A percentile compares a stretch with the other conserved stretches of the same genome.
Conservation (phyloP, 495 filamentous ascomycete species). For the Neurospora sp. region DNA sequence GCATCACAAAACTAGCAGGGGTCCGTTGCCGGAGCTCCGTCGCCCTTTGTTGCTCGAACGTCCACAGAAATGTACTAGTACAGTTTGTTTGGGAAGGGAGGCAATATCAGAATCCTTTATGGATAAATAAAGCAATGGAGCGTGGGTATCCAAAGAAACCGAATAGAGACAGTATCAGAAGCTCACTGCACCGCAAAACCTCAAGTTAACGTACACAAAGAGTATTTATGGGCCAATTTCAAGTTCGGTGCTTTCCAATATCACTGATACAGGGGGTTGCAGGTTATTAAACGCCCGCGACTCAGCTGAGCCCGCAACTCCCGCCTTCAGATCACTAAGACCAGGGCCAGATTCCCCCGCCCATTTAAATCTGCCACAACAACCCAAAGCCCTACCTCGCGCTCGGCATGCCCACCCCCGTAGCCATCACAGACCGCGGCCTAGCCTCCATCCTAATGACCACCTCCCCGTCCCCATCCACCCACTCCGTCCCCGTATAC, state of each 20-base stretch:
- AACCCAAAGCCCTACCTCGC: neutral
- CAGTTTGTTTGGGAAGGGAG: neutral
- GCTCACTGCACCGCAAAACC: neutral
- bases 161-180: neutral
- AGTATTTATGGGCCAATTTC: neutral
- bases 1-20: neutral
- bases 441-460: constrained; percentile 33
- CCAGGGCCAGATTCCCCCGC: neutral
- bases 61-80: neutral
- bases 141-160: neutral
- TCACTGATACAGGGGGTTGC: neutral
- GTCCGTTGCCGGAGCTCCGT: neutral
- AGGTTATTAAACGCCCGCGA: neutral
- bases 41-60: neutral
- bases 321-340: neutral
- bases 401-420: neutral
- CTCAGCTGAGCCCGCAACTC: neutral
- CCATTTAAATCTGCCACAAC: neutral
- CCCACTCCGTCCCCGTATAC: constrained; percentile 46
- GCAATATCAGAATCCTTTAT: neutral
- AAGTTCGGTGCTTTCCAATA: neutral
- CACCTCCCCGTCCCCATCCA: constrained; percentile 41
- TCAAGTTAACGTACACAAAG: neutral
- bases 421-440: neutral
- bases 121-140: neutral